Evolutionary conservation across 2,329 filamentous ascomycete species (phyloP), one percentile per base, ranked within the genome.

Genomic region (Trichocomaceae sp.): DNA sequence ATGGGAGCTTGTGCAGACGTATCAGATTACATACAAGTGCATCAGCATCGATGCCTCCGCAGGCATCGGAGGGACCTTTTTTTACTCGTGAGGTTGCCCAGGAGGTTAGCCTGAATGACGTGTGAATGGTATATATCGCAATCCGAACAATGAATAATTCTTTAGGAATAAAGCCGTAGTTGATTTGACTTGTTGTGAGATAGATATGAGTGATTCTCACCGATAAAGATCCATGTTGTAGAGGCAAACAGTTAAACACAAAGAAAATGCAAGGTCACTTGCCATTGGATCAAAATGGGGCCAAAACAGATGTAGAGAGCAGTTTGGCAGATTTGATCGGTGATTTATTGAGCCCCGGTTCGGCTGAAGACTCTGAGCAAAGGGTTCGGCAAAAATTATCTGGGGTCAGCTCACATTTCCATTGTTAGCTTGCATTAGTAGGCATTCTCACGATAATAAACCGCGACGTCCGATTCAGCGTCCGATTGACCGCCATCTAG

Each of bases 401-500:
- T 50, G 39, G 26, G 8, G 26, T 12, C 50, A 26, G 13, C 23
- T 39, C 50, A 46, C 17, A 42, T 52, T 51, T 41, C n/a, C 39
- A 41, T 52, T 52, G 50, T 52, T 29, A 22, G 26, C 13, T 17
- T 42, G 39, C 39, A 41, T 19, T 41, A 20, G 23, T 26, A 26
- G 23, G 23, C 23, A 26, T 26, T 26, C 3, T 45, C 50, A 52
- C 39, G 50, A 52, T 35, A 52, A 52, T 52, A 22, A 35, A 35
- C 45, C 50, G 50, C 41, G 29, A 37, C 6, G 29, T 19, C 10
- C 31, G n/a, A 26, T 45, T 52, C 42, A 35, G 17, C 26, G n/a
- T 2, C 19, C 41, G n/a, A 17, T 41, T 19, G 39, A 37, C 15
- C 15, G 8, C 13, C 13, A n/a, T 3, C 13, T 37, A 37, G 13